A percentile compares a stretch with the other conserved stretches of the same genome.
These are phyloP conservation scores for Rhynchospora pubera DNA, from an alignment of 176 grass and related monocot genomes.

Conservation along the genomic window DNA sequence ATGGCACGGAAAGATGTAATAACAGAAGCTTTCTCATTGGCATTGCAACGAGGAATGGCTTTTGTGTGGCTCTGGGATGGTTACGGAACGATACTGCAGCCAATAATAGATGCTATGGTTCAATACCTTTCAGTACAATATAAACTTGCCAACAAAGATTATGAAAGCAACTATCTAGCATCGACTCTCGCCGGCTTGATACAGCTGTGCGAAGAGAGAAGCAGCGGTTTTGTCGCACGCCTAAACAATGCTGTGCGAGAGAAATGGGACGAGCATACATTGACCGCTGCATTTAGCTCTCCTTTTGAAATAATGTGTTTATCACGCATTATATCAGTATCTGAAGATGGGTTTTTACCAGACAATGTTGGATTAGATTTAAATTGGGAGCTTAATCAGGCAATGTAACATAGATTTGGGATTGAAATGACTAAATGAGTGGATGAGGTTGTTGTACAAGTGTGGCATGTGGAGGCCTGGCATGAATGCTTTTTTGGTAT, in stretches of 20 bases:
- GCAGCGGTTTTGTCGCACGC: slow-evolving; percentile 45
- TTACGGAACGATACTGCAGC: slow-evolving; percentile 24
- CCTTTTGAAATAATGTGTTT: slow-evolving; percentile 14
- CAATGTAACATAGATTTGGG: neutral
- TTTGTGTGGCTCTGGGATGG: slow-evolving; percentile 65
- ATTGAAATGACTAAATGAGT: neutral
- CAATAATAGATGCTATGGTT: slow-evolving; percentile 38
- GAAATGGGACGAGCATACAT: slow-evolving; percentile 41
- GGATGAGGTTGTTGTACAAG: neutral
- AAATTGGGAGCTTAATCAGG: slow-evolving; percentile 4
- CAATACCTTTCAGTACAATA: slow-evolving; percentile 34
- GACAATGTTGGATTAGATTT: neutral
- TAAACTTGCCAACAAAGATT: neutral
- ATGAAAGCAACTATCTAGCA: neutral
- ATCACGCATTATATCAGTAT: slow-evolving; percentile 11
- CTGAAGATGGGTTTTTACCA: neutral
- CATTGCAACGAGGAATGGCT: slow-evolving; percentile 45
- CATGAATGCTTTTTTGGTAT: neutral
- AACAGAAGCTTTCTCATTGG: slow-evolving; percentile 4
- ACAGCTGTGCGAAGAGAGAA: slow-evolving; percentile 35
- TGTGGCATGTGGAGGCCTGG: neutral
- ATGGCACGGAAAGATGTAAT: neutral
- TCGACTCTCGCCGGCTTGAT: slow-evolving; percentile 36
- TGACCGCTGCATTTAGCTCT: slow-evolving; percentile 21
- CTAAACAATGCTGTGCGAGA: slow-evolving; percentile 67